phyloP scores from a whole-genome alignment of 805 yeast species.

The Cephaloascus albidus region DNA sequence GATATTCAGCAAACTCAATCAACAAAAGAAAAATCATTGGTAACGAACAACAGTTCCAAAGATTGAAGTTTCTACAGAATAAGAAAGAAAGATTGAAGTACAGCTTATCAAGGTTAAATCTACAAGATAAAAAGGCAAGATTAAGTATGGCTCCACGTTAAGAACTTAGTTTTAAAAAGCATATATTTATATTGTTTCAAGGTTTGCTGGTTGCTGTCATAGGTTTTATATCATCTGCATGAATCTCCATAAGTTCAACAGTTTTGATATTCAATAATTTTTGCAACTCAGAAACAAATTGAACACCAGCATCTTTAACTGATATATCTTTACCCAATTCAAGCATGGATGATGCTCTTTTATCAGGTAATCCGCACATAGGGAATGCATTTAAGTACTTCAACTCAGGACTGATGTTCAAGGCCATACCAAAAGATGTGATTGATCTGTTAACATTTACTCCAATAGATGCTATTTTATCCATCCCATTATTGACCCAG shows the following conservation, averaged over 20 bases:
- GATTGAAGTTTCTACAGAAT: conserved; percentile 26
- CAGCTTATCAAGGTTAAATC: conserved; percentile 17
- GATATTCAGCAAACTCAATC: conserved; percentile 6
- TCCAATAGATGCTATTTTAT: conserved; percentile 84
- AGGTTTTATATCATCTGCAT: conserved; percentile 11
- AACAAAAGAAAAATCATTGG: conserved; percentile 11
- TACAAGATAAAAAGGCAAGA: conserved; percentile 14
- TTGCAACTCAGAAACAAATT: conserved; percentile 27
- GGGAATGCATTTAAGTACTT: conserved; percentile 59
- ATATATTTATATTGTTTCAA: no score
- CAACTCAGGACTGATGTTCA: conserved; percentile 70
- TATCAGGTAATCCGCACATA: conserved; percentile 78
- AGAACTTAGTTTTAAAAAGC: no score
- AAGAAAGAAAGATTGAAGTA: conserved; percentile 36
- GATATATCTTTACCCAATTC: conserved; percentile 8
- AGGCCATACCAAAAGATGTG: conserved; percentile 83
- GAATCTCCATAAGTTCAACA: conserved; percentile 26
- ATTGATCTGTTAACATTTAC: conserved; percentile 76
- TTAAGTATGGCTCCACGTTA: conserved; percentile 2
- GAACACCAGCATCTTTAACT: conserved; percentile 18
- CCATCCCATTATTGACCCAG: conserved; percentile 48
- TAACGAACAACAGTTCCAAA: conserved; percentile 23
- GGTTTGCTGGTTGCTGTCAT: not conserved
- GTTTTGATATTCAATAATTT: conserved; percentile 17
- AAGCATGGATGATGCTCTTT: conserved; percentile 25